These are phyloP conservation scores for Penicillium turbatum DNA, from an alignment of 495 filamentous ascomycete species.

Conservation along the genomic window DNA sequence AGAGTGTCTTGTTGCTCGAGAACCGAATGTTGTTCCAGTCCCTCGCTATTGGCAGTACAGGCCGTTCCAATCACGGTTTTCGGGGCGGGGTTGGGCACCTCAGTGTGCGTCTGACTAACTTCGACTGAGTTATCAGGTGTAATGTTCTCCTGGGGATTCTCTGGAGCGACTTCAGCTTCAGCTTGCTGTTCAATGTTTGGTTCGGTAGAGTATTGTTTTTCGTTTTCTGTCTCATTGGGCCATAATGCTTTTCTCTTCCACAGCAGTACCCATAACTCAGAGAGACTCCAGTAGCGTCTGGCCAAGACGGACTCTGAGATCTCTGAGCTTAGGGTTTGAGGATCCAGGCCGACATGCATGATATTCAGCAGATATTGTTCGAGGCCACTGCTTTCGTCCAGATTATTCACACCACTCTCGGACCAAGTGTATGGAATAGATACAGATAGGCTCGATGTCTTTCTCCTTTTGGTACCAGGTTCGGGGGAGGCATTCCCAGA, in stretches of 20 bases:
- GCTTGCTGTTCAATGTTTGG: background rate
- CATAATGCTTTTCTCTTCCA: constrained; percentile 17
- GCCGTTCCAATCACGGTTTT: background rate
- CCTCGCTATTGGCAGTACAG: background rate
- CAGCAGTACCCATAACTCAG: constrained; percentile 24
- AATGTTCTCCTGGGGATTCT: background rate
- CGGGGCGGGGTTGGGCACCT: background rate
- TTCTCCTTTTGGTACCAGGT: background rate
- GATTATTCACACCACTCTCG: background rate
- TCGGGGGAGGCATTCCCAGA: background rate
- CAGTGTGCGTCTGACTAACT: too few relatives aligned
- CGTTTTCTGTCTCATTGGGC: background rate
- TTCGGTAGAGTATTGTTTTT: background rate
- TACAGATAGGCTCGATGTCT: background rate
- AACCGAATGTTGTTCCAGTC: background rate
- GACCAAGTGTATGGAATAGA: constrained; percentile 19
- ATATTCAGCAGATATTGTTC: constrained; percentile 18
- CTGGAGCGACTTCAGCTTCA: background rate
- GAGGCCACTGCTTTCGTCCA: background rate
- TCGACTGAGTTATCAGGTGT: background rate
- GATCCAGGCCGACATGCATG: constrained; percentile 15
- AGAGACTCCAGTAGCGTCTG: constrained; percentile 19
- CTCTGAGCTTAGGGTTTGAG: background rate
- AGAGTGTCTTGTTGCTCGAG: background rate
- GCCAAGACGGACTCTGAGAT: background rate